Conservation (phyloP, 2,329 filamentous ascomycete species). For the Hypoxylon rubiginosum region DNA sequence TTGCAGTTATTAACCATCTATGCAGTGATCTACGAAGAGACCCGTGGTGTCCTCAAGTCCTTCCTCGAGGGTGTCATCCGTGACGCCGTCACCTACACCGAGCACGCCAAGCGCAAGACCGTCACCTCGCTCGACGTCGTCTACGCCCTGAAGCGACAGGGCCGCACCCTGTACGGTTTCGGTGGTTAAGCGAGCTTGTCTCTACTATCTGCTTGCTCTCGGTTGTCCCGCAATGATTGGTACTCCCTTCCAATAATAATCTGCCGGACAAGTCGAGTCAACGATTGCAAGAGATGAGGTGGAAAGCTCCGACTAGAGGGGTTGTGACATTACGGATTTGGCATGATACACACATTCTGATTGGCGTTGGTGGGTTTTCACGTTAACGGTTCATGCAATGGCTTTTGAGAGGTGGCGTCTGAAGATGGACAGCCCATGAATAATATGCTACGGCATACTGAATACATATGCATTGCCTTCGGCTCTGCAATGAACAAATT, state of each 20-base stretch:
- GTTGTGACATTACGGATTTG: slow-evolving; percentile 44
- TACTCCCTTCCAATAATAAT: not conserved
- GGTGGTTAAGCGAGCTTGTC: slow-evolving; percentile 65
- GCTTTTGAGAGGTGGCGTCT: slow-evolving; percentile 46
- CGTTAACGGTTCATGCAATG: slow-evolving; percentile 47
- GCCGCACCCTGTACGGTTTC: slow-evolving; percentile 77
- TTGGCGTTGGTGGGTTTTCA: slow-evolving; percentile 51
- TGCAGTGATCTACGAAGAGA: slow-evolving; percentile 85
- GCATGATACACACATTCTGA: slow-evolving; percentile 52
- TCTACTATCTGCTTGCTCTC: slow-evolving; percentile 17
- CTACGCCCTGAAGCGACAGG: slow-evolving; percentile 74
- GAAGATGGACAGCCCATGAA: slow-evolving; percentile 35
- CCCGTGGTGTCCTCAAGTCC: slow-evolving; percentile 84
- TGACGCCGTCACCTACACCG: slow-evolving; percentile 84
- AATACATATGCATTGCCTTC: slow-evolving; percentile 47
- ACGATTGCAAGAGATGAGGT: slow-evolving; percentile 7
- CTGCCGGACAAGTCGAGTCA: not conserved
- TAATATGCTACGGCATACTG: slow-evolving; percentile 44
- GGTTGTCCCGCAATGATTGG: slow-evolving; percentile 11
- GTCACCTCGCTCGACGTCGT: slow-evolving; percentile 75
- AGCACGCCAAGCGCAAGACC: slow-evolving; percentile 85
- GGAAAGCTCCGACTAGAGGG: slow-evolving; percentile 13
- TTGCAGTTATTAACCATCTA: slow-evolving; percentile 33
- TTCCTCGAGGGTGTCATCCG: slow-evolving; percentile 87
- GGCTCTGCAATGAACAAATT: slow-evolving; percentile 41